phyloP scores from a whole-genome alignment of 176 grass and related monocot genomes.

The Tillandsia leiboldiana region DNA sequence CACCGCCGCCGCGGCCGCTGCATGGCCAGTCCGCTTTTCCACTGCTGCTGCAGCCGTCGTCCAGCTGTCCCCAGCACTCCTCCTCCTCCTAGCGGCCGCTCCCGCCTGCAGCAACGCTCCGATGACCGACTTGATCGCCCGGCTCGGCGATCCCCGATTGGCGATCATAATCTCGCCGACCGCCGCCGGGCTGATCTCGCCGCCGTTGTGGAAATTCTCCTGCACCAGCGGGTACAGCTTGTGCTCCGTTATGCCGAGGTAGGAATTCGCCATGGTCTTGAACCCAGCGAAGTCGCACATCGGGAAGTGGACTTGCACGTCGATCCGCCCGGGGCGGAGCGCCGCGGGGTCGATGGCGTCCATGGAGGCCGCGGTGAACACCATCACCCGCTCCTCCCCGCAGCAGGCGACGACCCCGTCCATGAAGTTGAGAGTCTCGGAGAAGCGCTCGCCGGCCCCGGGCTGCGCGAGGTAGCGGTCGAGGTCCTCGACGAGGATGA shows the following conservation, averaged over 20 bases:
- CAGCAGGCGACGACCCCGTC: conserved; percentile 78
- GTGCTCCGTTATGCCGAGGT: conserved; percentile 89
- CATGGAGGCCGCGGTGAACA: conserved; percentile 75
- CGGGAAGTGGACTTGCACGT: conserved; percentile 87
- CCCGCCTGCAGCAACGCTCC: conserved; percentile 49
- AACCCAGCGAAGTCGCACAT: conserved; percentile 84
- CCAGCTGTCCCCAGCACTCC: not conserved
- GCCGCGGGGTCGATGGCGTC: conserved; percentile 67
- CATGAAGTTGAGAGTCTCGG: conserved; percentile 67
- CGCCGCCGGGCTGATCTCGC: conserved; percentile 70
- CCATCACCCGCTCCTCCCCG: conserved; percentile 82
- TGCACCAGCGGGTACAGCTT: conserved; percentile 93
- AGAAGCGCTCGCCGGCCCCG: conserved; percentile 29
- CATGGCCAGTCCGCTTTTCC: not conserved
- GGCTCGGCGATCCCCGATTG: conserved; percentile 63
- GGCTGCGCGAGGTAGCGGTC: conserved; percentile 51
- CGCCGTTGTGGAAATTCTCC: conserved; percentile 78
- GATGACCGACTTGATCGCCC: conserved; percentile 83
- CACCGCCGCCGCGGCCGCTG: conserved; percentile 1
- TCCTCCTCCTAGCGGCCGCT: not conserved
- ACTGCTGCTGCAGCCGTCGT: not conserved
- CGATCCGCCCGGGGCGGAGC: conserved; percentile 68
- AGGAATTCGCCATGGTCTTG: conserved; percentile 80
- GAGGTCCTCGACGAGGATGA: conserved; percentile 97
- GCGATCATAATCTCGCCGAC: conserved; percentile 97